Conservation (phyloP, 2,329 filamentous ascomycete species). For the Zasmidium cellare region DNA sequence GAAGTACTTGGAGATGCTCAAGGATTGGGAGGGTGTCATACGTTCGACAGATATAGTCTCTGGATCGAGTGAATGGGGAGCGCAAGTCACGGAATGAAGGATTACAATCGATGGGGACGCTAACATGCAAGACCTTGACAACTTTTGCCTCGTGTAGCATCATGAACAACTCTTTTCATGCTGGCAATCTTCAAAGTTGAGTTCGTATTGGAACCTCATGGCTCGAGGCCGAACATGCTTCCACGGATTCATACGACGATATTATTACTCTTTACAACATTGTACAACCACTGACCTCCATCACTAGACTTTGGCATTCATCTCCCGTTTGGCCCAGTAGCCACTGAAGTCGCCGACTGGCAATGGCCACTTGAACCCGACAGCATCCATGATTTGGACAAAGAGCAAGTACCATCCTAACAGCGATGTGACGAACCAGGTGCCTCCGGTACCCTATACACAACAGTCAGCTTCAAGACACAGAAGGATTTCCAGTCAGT, state of each 20-base stretch:
- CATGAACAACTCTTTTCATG: too few relatives aligned
- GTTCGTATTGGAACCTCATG: too few relatives aligned
- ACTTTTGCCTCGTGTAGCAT: too few relatives aligned
- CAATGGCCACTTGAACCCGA: conserved; percentile 13
- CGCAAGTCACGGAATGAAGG: not conserved
- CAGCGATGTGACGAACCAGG: conserved; percentile 14
- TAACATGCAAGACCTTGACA: not conserved
- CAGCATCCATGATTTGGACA: conserved; percentile 12
- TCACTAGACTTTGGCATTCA: too few relatives aligned
- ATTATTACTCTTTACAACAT: too few relatives aligned
- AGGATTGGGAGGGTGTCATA: not conserved
- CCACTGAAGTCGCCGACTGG: conserved; percentile 21
- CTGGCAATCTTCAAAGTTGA: too few relatives aligned
- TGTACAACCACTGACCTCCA: not conserved
- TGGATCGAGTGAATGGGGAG: not conserved
- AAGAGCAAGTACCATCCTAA: conserved; percentile 21
- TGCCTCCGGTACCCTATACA: conserved; percentile 10
- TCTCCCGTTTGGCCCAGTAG: conserved; percentile 8
- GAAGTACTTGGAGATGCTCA: not conserved
- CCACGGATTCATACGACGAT: too few relatives aligned
- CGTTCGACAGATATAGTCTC: not conserved
- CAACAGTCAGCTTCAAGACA: not conserved
- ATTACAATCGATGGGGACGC: too few relatives aligned
- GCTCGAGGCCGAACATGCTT: too few relatives aligned
- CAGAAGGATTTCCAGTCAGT: too few relatives aligned